Conservation (phyloP, 2,329 filamentous ascomycete species). For the Beauveria caledonica region DNA sequence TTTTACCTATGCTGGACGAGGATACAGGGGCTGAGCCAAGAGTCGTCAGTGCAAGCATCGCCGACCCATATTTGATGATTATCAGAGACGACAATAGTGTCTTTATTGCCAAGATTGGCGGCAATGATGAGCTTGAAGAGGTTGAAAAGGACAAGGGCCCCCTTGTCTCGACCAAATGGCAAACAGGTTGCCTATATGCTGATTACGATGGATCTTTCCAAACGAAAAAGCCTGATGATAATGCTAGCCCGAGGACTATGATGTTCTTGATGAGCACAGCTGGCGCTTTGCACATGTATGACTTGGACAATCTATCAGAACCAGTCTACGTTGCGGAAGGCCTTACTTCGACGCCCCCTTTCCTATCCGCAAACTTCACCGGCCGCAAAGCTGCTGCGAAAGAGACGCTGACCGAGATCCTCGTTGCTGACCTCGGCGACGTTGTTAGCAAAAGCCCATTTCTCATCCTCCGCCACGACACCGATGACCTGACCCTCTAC, state of each 20-base stretch:
- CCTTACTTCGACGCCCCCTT: slow-evolving; percentile 67
- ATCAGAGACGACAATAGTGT: slow-evolving; percentile 77
- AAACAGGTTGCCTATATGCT: slow-evolving; percentile 75
- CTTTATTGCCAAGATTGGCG: slow-evolving; percentile 68
- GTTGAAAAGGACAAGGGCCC: slow-evolving; percentile 54
- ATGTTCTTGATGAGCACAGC: slow-evolving; percentile 70
- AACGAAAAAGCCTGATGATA: slow-evolving; percentile 30
- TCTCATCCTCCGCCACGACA: slow-evolving; percentile 69
- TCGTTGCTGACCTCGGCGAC: slow-evolving; percentile 82
- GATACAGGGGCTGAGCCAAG: slow-evolving; percentile 74
- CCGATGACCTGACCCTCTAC: slow-evolving; percentile 81
- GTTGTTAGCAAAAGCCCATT: slow-evolving; percentile 62
- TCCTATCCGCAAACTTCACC: slow-evolving; percentile 63
- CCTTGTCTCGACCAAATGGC: slow-evolving; percentile 60
- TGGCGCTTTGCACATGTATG: slow-evolving; percentile 72
- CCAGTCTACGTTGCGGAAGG: slow-evolving; percentile 69
- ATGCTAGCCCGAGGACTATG: slow-evolving; percentile 44
- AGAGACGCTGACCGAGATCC: slow-evolving; percentile 67
- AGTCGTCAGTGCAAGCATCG: slow-evolving; percentile 73
- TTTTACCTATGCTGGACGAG: slow-evolving; percentile 87
- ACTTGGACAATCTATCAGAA: slow-evolving; percentile 62
- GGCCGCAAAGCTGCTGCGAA: slow-evolving; percentile 61
- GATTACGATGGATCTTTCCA: slow-evolving; percentile 53
- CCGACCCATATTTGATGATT: slow-evolving; percentile 77
- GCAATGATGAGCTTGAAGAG: slow-evolving; percentile 76